phyloP scores from a whole-genome alignment of 2,329 filamentous ascomycete genomes.

The Corynespora cassiicola region DNA sequence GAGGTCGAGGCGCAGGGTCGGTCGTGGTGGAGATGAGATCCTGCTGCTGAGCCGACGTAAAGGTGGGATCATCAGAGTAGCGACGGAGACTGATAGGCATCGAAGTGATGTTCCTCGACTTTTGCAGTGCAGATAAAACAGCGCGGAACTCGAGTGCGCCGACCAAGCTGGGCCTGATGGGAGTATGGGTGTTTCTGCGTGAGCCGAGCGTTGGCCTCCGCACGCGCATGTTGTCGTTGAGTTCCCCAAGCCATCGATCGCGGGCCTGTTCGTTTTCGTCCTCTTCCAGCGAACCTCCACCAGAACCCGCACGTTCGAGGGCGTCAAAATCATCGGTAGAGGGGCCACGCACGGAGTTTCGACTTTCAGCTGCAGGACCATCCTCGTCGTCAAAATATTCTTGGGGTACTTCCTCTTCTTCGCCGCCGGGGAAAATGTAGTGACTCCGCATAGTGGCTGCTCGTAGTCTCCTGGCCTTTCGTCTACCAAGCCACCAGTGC shows the following conservation, averaged over 20 bases:
- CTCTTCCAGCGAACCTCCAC: conserved; percentile 64
- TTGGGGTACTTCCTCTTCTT: conserved; percentile 64
- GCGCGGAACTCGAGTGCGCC: conserved; percentile 94
- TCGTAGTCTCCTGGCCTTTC: conserved; percentile 66
- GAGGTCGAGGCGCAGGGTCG: conserved; percentile 52
- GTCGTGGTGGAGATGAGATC: conserved; percentile 56
- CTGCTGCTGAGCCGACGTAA: conserved; percentile 52
- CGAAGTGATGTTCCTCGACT: conserved; percentile 76
- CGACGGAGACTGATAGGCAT: conserved; percentile 72
- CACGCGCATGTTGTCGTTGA: conserved; percentile 92
- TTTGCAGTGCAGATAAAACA: conserved; percentile 84
- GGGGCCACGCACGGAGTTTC: conserved; percentile 52
- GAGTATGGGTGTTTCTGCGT: conserved; percentile 76
- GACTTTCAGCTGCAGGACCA: conserved; percentile 45
- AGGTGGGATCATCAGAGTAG: conserved; percentile 70
- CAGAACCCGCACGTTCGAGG: conserved; percentile 64
- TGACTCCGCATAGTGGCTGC: conserved; percentile 78
- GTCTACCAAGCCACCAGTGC: conserved; percentile 83
- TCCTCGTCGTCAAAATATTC: conserved; percentile 64
- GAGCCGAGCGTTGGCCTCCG: conserved; percentile 70
- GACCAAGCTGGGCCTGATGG: conserved; percentile 90
- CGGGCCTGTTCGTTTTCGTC: conserved; percentile 67
- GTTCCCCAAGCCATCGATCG: conserved; percentile 74
- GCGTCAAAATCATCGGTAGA: conserved; percentile 70
- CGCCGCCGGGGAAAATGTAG: conserved; percentile 67